Evolutionary conservation across 768 basidiomycete species (phyloP).

Genomic region (Pleurotus pulmonarius): DNA sequence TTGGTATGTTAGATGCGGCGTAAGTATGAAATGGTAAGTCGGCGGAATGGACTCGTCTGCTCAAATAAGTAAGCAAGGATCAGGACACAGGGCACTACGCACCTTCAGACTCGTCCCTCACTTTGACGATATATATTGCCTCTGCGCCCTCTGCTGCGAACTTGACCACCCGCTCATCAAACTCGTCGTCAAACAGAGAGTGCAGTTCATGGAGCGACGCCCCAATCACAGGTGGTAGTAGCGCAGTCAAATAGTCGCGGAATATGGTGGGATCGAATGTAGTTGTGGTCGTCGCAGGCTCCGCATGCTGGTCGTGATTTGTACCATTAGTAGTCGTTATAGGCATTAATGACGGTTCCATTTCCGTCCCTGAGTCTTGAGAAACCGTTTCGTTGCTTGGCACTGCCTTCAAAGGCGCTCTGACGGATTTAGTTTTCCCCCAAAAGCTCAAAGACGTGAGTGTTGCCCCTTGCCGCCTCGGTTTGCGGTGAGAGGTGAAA

Average conservation of each 20-base stretch:
- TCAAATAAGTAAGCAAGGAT: constrained; percentile 6
- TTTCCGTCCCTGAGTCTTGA: constrained; percentile 6
- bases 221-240: constrained; percentile 84
- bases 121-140: constrained; percentile 81
- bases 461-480: constrained; percentile 7
- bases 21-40: constrained; percentile 64
- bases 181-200: constrained; percentile 66
- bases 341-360: constrained; percentile 22
- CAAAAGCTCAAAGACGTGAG: constrained; percentile 18
- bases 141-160: constrained; percentile 76
- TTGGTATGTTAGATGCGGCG: constrained; percentile 75
- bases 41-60: constrained; percentile 59
- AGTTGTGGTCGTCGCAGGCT: constrained; percentile 15
- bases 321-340: constrained; percentile 25
- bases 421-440: constrained; percentile 17
- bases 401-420: constrained; percentile 15
- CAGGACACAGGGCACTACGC: constrained; percentile 17
- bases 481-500: constrained; percentile 21
- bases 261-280: constrained; percentile 71
- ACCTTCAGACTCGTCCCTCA: constrained; percentile 75
- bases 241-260: constrained; percentile 61
- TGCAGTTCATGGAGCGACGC: constrained; percentile 62
- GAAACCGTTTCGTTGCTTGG: background rate
- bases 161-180: constrained; percentile 69
- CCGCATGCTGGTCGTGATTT: constrained; percentile 18